Base-by-base conservation (phyloP, 441 rosid genomes). In the Gossypium schwendimanii region DNA sequence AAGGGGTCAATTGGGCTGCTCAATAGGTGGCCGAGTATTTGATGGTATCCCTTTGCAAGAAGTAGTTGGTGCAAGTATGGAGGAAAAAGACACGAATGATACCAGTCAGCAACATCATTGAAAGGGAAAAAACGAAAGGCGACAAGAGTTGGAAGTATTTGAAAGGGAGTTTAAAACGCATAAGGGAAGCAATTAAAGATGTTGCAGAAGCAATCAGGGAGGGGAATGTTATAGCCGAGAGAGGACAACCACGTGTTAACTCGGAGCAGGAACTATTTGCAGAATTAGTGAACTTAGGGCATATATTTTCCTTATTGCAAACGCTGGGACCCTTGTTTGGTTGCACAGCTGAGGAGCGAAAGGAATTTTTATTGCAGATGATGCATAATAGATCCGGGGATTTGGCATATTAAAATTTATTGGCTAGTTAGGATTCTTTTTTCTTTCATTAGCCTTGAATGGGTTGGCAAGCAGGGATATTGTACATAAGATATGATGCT, bases 171-270 rank as follows among this genome's bases (percentile, higher is more conserved):
- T 74, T 21, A 5, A 36, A 52, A 65, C 36, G 75, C 72, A 74
- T 65, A 54, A 71, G 6, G 33, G 74, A 78, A 41, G 82, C 72
- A 59, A 66, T 73, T 58, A 71, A 70, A 50, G 78, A 77, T 49
- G 81, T 73, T 49, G 77, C 80, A 24, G 59, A 69, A 3, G 80
- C 82, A 73, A 71, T 71, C 28, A 78, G 74, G 57, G 77, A 75
- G 69, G 76, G 69, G 60, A 78, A 70, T 62, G 20, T 23, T n/a
- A 69, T 74, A 36, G 77, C 65, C 3, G 82, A 76, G 74, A 69
- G 76, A 52, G 74, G 80, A 57, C 28, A 74, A 65, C 76, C 36
- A n/a, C 63, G 20, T 2, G 78, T 82, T 36, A 63, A 77, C 72
- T 17, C 79, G 1, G 79, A 74, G 66, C 75, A 63, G 63, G 78